These are phyloP conservation scores for Clarireedia hainanense DNA, from an alignment of 2,329 filamentous ascomycete genomes.

Conservation along the genomic window DNA sequence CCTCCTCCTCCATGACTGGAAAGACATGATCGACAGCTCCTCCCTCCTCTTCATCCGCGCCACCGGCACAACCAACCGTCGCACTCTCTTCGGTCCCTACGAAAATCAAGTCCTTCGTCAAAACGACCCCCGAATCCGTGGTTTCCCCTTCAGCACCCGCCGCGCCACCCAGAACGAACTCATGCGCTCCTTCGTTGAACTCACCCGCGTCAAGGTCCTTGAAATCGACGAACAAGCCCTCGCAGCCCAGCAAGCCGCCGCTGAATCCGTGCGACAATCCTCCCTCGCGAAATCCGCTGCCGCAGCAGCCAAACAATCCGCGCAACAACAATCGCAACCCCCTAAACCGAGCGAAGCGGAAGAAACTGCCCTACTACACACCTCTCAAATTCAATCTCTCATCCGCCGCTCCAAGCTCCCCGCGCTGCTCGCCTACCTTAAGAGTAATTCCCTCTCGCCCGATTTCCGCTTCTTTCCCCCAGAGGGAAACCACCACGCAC, in stretches of 20 bases:
- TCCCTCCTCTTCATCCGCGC: conserved; percentile 85
- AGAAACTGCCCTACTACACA: conserved; percentile 74
- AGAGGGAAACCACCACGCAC: conserved; percentile 67
- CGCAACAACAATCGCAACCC: conserved; percentile 33
- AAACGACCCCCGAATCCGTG: conserved; percentile 72
- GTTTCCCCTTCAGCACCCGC: conserved; percentile 89
- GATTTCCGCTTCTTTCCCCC: conserved; percentile 69
- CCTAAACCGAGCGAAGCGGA: conserved; percentile 72
- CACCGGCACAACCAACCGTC: conserved; percentile 76
- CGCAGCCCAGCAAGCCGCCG: conserved; percentile 39
- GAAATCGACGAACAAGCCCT: conserved; percentile 64
- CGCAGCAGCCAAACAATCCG: conserved; percentile 38
- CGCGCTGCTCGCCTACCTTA: conserved; percentile 75
- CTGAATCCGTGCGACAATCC: conserved; percentile 37
- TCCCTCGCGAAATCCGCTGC: conserved; percentile 29
- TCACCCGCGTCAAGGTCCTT: conserved; percentile 81
- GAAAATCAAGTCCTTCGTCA: conserved; percentile 75
- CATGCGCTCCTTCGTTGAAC: conserved; percentile 88
- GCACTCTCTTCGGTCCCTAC: conserved; percentile 85
- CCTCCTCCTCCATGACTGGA: conserved; percentile 76
- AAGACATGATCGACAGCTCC: conserved; percentile 70
- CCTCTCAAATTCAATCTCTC: conserved; percentile 78
- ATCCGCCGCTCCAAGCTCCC: conserved; percentile 87
- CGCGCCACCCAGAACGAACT: conserved; percentile 90
- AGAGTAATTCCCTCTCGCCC: conserved; percentile 61